Evolutionary conservation across 495 filamentous ascomycete species (phyloP).

Genomic region (Neurospora tetraspora): DNA sequence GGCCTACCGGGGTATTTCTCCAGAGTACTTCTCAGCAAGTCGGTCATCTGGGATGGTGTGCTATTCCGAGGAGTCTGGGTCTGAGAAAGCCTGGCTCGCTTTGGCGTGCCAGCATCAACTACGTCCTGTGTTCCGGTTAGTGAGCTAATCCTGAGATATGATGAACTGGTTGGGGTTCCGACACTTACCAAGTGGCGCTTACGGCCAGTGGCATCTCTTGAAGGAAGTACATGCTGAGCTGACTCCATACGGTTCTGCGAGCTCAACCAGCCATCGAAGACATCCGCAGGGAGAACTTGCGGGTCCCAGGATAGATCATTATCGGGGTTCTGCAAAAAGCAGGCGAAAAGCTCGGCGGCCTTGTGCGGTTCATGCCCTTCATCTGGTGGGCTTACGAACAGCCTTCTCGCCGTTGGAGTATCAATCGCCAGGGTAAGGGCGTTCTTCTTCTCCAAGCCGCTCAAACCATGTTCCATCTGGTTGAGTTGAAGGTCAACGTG

Average conservation of each 20-base stretch:
- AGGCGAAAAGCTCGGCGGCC: conserved; percentile 27
- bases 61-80: conserved; percentile 1
- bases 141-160: conserved; percentile 3
- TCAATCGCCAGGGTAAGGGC: conserved; percentile 27
- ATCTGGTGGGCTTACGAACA: conserved; percentile 22
- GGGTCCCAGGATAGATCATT: conserved; percentile 25
- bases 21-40: conserved; percentile 17
- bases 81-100: conserved; percentile 13
- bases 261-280: conserved; percentile 26
- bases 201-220: conserved; percentile 12
- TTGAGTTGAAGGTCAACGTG: conserved; percentile 32
- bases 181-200: conserved; percentile 31
- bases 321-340: conserved; percentile 21
- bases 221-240: background rate
- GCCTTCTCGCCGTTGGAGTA: conserved; percentile 12
- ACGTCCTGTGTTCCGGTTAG: conserved; percentile 14
- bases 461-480: conserved; percentile 12
- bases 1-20: background rate
- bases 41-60: conserved; percentile 12
- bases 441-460: conserved; percentile 29
- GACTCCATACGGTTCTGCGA: conserved; percentile 7
- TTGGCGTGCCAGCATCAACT: conserved; percentile 16
- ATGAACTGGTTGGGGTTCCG: background rate
- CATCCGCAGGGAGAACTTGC: conserved; percentile 21
- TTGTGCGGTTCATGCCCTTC: conserved; percentile 19